phyloP scores from a whole-genome alignment of 2,329 filamentous ascomycete genomes.

The Botrytis aclada region DNA sequence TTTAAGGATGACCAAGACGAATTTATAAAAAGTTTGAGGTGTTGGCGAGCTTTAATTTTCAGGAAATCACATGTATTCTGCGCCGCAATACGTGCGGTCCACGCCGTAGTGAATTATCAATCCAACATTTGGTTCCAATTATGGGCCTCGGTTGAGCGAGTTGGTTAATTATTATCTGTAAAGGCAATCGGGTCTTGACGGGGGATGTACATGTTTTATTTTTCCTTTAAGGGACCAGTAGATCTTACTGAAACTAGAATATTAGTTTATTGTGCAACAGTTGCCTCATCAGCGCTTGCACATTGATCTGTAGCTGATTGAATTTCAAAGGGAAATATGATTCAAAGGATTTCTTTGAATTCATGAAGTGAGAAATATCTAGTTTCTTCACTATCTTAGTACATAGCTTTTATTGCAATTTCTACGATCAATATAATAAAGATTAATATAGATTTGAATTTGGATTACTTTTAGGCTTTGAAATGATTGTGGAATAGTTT shows the following conservation, averaged over 20 bases:
- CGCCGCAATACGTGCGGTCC: not conserved
- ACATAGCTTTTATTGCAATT: not conserved
- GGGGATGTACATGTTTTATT: too few relatives aligned
- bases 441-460: not conserved
- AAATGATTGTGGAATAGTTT: not conserved
- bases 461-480: not conserved
- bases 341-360: not conserved
- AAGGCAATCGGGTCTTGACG: too few relatives aligned
- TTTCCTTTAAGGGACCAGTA: too few relatives aligned
- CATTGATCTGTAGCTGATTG: not conserved
- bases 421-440: not conserved
- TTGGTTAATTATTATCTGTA: too few relatives aligned
- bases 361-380: not conserved
- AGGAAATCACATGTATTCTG: not conserved
- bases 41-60: not conserved
- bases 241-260: too few relatives aligned
- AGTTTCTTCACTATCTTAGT: not conserved
- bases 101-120: not conserved
- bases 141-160: too few relatives aligned
- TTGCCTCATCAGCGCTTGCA: not conserved
- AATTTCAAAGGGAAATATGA: not conserved
- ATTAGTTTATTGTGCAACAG: too few relatives aligned
- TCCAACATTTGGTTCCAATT: not conserved
- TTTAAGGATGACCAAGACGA: not conserved
- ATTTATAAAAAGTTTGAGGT: not conserved